Base-by-base conservation (phyloP, 2,329 filamentous ascomycete genomes). In the Coniochaeta prunicola region DNA sequence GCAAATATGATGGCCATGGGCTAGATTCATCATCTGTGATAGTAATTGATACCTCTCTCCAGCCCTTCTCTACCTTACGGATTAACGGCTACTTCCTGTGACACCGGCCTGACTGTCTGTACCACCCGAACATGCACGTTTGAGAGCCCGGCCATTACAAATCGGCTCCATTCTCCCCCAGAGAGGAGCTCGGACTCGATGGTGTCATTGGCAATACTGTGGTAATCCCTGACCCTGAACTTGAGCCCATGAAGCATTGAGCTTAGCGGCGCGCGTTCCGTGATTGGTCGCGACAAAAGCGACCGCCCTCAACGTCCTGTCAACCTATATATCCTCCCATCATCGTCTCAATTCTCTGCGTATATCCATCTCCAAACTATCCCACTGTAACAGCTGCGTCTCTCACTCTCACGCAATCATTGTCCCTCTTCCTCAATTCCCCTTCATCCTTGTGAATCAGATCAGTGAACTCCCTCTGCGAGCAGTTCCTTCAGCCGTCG, bases 351-450 rank as follows among this genome's bases (percentile, higher is more conserved):
- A 34, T 55, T 55, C 30, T 34, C 26, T 13, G 53, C 33, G n/a
- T 15, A 40, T n/a, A 53, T 45, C 30, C 56, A 19, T 53, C 30
- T 38, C 45, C 28, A 21, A 42, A 45, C 31, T 19, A 17, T 30
- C 45, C n/a, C 21, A 28, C 21, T 28, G 13, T 5, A 26, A 5
- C 19, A 26, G 24, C 42, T 26, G 2, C 2, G 17, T 40, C 3
- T 50, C 28, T 40, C 26, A 19, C 34, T 56, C 19, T 19, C 38
- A 8, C 26, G 26, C 30, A 21, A n/a, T 60, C 59, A 24, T 31
- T 54, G 4, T 36, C 28, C 9, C 45, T 65, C 65, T 61, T 64
- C 61, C 64, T 64, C 64, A 61, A 60, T 54, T 26, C 6, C 17
- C 17, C 34, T 36, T 54, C 24, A n/a, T 54, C 19, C 15, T 24